These are phyloP conservation scores for Macrophomina pseudophaseolina DNA, from an alignment of 2,329 filamentous ascomycete species.

Conservation along the genomic window DNA sequence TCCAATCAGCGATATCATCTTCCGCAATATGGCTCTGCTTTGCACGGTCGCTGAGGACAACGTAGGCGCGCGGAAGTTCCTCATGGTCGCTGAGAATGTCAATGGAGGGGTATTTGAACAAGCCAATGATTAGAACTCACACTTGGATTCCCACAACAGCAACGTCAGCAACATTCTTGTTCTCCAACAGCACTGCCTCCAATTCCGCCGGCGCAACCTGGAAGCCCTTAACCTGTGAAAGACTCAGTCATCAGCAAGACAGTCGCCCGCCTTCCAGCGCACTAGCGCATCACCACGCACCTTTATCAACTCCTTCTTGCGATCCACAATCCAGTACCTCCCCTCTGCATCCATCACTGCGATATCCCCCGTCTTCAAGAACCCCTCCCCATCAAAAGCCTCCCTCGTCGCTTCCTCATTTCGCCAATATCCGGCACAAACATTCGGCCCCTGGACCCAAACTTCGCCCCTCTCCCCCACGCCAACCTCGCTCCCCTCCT, in stretches of 20 bases:
- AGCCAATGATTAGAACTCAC: not conserved
- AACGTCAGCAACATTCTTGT: conserved; percentile 17
- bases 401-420: conserved; percentile 28
- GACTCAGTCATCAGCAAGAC: not conserved
- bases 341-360: conserved; percentile 37
- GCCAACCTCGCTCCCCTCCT: not conserved
- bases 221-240: conserved; percentile 8
- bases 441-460: not conserved
- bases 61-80: conserved; percentile 43
- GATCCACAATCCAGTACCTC: conserved; percentile 44
- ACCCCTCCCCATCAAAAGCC: conserved; percentile 20
- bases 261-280: no score
- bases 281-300: conserved; percentile 32
- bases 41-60: conserved; percentile 36
- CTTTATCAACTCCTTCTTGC: conserved; percentile 53
- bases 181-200: conserved; percentile 19
- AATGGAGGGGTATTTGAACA: not conserved
- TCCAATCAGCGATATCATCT: conserved; percentile 45
- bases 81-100: conserved; percentile 32
- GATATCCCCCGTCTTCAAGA: conserved; percentile 27
- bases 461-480: conserved; percentile 13
- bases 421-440: conserved; percentile 24
- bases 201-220: conserved; percentile 27
- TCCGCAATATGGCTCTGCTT: conserved; percentile 38
- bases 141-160: conserved; percentile 31